Conservation (phyloP, 176 grass and related monocot genomes). For the Dendrocalamus sinicus region DNA sequence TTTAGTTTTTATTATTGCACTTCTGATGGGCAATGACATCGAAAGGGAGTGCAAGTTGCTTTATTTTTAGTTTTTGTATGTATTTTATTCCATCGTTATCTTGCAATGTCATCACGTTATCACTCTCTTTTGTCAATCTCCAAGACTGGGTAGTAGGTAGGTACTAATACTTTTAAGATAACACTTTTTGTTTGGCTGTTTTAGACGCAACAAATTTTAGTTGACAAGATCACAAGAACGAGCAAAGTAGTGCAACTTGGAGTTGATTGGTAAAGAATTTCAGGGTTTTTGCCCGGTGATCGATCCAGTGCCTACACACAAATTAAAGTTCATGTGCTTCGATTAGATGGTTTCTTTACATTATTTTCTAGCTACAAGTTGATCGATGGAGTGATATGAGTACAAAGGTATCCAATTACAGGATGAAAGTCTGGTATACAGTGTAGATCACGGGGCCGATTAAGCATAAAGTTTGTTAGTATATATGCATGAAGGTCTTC, state of each 20-base stretch:
- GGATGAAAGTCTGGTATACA: not conserved
- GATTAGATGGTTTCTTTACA: not conserved
- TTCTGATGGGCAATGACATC: conserved; percentile 46
- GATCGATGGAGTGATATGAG: not conserved
- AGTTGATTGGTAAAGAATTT: not conserved
- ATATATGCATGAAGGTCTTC: not conserved
- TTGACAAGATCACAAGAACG: conserved; percentile 24
- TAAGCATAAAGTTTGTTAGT: not conserved
- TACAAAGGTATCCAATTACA: not conserved
- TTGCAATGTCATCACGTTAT: conserved; percentile 50
- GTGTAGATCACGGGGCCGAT: not conserved
- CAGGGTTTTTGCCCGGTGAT: not conserved
- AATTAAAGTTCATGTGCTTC: conserved; percentile 26
- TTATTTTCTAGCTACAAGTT: not conserved
- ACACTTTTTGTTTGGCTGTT: conserved; percentile 20
- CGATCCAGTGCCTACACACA: not conserved
- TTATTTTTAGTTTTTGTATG: conserved; percentile 14
- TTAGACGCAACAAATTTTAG: not conserved
- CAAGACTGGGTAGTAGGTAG: conserved; percentile 37
- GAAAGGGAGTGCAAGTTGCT: conserved; percentile 53
- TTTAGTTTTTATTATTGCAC: conserved; percentile 6
- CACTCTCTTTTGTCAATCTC: conserved; percentile 42
- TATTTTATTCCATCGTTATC: conserved; percentile 49
- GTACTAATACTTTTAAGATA: conserved; percentile 39
- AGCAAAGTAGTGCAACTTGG: conserved; percentile 17